Percentiles rank a stretch among this genome's conserved stretches.
These are phyloP conservation scores for Saccharomycopsis vini DNA, from an alignment of 805 yeast genomes.

Conservation along the genomic window DNA sequence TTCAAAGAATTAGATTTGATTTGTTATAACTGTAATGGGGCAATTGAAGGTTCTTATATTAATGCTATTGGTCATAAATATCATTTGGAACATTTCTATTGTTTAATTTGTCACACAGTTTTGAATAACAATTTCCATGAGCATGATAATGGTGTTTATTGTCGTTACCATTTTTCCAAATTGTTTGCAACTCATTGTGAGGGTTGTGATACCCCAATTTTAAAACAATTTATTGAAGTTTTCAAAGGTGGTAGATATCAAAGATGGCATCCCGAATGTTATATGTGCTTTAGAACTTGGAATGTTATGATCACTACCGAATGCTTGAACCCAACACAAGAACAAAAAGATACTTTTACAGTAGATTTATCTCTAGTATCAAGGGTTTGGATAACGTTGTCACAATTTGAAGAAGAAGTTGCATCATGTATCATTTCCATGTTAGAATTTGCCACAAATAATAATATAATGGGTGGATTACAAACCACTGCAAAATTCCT, in stretches of 20 bases:
- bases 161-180: conserved; percentile 88
- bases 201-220: conserved; percentile 85
- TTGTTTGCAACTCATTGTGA: conserved; percentile 82
- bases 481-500: conserved; percentile 64
- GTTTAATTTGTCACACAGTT: conserved; percentile 70
- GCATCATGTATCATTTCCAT: conserved; percentile 87
- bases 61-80: conserved; percentile 88
- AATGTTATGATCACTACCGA: conserved; percentile 68
- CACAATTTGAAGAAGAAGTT: conserved; percentile 82
- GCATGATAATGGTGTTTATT: conserved; percentile 71
- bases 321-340: conserved; percentile 38
- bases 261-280: conserved; percentile 99
- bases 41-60: conserved; percentile 85
- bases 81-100: conserved; percentile 91
- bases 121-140: conserved; percentile 90
- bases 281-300: conserved; percentile 97
- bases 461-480: conserved; percentile 60
- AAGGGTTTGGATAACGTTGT: conserved; percentile 77
- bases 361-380: conserved; percentile 51
- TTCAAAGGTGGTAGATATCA: conserved; percentile 85
- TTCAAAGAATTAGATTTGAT: conserved; percentile 76
- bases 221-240: conserved; percentile 90
- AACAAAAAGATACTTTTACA: conserved; percentile 27
- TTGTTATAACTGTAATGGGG: conserved; percentile 79
- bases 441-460: conserved; percentile 75